Evolutionary conservation across 768 basidiomycete genomes (phyloP).

Genomic region (Serendipita indica): DNA sequence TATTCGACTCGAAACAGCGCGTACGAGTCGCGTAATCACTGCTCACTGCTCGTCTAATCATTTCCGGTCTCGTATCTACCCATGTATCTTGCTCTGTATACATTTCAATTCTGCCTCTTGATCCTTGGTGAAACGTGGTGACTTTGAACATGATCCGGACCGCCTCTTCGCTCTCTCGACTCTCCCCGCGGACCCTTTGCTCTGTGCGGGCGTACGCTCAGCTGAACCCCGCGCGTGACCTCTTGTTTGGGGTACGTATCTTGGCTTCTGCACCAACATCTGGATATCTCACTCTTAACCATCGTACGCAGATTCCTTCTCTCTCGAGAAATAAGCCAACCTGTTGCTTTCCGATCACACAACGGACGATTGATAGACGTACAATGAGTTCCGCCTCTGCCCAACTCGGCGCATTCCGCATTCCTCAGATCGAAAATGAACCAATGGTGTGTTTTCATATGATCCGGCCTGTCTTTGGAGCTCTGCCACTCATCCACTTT

Average conservation of each 20-base stretch:
- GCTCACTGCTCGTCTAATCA: not conserved
- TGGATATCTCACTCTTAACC: too few relatives aligned
- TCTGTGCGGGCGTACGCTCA: not conserved
- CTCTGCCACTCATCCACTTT: not conserved
- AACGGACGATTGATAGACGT: too few relatives aligned
- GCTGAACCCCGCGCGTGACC: not conserved
- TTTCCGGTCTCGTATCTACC: not conserved
- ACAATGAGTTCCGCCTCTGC: conserved; percentile 22
- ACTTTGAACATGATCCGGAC: not conserved
- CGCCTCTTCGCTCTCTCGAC: not conserved
- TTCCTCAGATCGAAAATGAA: conserved; percentile 82
- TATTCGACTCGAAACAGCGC: conserved; percentile 4
- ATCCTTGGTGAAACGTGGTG: too few relatives aligned
- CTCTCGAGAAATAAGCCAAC: too few relatives aligned
- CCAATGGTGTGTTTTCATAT: conserved; percentile 50
- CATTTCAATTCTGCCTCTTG: not conserved
- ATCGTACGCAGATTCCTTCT: too few relatives aligned
- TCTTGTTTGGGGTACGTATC: not conserved
- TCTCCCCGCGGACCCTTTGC: not conserved
- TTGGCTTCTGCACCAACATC: too few relatives aligned
- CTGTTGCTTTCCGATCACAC: too few relatives aligned
- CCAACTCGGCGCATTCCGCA: conserved; percentile 73
- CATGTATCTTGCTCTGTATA: conserved; percentile 4
- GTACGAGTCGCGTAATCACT: not conserved
- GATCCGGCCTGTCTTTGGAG: not conserved